Percentiles rank a stretch among this genome's conserved stretches.
Conservation (phyloP, 2,329 filamentous ascomycete genomes). For the Fusarium setosum region DNA sequence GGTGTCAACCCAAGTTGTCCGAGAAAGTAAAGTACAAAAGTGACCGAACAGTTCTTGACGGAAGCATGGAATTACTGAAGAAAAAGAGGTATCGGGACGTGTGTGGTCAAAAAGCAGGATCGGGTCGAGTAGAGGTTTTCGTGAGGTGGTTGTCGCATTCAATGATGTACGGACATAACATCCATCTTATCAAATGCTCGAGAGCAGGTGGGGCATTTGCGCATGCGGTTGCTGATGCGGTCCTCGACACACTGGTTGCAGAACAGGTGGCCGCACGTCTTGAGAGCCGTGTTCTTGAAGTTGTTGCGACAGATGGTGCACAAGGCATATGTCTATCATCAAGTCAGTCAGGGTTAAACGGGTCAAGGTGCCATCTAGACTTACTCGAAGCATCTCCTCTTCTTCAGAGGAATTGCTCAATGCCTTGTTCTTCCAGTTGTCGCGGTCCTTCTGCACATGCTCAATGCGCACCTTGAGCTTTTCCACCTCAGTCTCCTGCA, state of each 20-base stretch:
- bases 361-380: conserved; percentile 48
- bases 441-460: conserved; percentile 83
- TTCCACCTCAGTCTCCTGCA: conserved; percentile 81
- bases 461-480: conserved; percentile 82
- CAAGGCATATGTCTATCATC: conserved; percentile 58
- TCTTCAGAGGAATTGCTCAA: conserved; percentile 84
- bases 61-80: conserved; percentile 36
- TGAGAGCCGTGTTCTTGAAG: conserved; percentile 94
- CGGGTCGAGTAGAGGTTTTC: conserved; percentile 12
- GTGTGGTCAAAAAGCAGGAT: conserved; percentile 18
- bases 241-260: conserved; percentile 92
- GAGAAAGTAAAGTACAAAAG: conserved; percentile 21
- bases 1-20: conserved; percentile 13
- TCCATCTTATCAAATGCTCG: conserved; percentile 92
- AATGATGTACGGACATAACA: conserved; percentile 78
- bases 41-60: conserved; percentile 35
- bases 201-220: conserved; percentile 95
- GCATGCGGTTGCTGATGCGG: conserved; percentile 86
- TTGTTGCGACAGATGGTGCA: conserved; percentile 94
- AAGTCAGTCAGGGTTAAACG: conserved; percentile 34
- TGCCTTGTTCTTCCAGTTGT: conserved; percentile 86
- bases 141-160: conserved; percentile 14
- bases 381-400: conserved; percentile 86
- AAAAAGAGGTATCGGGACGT: conserved; percentile 41
- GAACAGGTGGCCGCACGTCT: conserved; percentile 95